Conservation (phyloP, 805 yeast genomes). For the Zygoascus tannicola region DNA sequence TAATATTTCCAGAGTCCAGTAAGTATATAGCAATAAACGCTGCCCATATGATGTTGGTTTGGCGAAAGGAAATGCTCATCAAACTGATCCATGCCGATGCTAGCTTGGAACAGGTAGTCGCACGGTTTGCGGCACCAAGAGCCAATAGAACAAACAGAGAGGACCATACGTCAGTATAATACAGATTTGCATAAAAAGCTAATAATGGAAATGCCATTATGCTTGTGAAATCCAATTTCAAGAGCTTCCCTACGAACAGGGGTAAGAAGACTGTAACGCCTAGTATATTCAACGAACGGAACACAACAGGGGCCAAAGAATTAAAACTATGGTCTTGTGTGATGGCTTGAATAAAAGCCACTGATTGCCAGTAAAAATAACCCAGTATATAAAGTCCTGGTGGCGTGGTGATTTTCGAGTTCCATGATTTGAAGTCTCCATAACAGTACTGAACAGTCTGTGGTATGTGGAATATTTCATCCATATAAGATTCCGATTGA, state of each 20-base stretch:
- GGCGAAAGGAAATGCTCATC: constrained; percentile 66
- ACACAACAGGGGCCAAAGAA: constrained; percentile 10
- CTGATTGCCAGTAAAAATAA: constrained; percentile 19
- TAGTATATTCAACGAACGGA: constrained; percentile 52
- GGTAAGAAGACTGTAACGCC: constrained; percentile 29
- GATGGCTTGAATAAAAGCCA: constrained; percentile 26
- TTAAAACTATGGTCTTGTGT: constrained; percentile 7
- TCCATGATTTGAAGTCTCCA: constrained; percentile 63
- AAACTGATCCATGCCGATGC: constrained; percentile 48
- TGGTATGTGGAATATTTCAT: constrained; percentile 78
- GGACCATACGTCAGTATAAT: constrained; percentile 93
- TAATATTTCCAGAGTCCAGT: constrained; percentile 27
- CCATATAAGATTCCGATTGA: constrained; percentile 30
- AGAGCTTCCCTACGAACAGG: constrained; percentile 31
- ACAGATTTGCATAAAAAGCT: constrained; percentile 62
- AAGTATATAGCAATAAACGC: constrained; percentile 42
- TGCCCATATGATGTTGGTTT: constrained; percentile 87
- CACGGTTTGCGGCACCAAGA: constrained; percentile 26
- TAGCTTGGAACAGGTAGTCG: constrained; percentile 8
- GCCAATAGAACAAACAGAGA: constrained; percentile 55
- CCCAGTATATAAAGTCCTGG: constrained; percentile 73
- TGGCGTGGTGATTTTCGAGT: constrained; percentile 89
- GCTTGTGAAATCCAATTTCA: constrained; percentile 8
- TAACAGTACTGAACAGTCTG: constrained; percentile 63
- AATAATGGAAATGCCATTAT: constrained; percentile 59